Conservation (phyloP, 176 grass and related monocot species). For the Ensete ventricosum region DNA sequence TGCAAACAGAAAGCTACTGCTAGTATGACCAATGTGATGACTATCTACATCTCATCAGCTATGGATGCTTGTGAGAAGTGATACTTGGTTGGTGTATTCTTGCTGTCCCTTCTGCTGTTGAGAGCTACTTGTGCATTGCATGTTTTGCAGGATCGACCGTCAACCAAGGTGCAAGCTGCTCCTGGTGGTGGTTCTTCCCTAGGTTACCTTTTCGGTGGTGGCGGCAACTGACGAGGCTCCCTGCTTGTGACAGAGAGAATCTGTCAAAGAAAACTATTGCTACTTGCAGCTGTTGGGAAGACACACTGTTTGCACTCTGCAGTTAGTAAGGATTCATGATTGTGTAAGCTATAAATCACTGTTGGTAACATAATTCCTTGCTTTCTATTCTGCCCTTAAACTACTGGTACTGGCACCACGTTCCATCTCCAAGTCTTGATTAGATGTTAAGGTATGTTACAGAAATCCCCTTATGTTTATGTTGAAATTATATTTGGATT, state of each 20-base stretch:
- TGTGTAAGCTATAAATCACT: too few relatives aligned
- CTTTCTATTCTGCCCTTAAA: too few relatives aligned
- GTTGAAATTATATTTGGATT: too few relatives aligned
- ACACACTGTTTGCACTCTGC: too few relatives aligned
- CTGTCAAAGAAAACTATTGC: not conserved
- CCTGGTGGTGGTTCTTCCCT: conserved; percentile 1
- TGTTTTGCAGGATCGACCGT: not conserved
- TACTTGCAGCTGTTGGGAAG: not conserved
- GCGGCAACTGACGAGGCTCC: not conserved
- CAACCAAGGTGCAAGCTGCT: conserved; percentile 9
- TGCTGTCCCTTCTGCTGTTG: not conserved
- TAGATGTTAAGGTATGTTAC: too few relatives aligned
- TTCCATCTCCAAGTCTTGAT: too few relatives aligned
- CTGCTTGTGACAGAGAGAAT: not conserved
- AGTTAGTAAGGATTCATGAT: too few relatives aligned
- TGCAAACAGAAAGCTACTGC: not conserved
- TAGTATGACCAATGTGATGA: not conserved
- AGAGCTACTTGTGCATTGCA: not conserved
- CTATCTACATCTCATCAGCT: not conserved
- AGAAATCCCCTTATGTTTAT: too few relatives aligned
- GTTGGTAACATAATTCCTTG: too few relatives aligned
- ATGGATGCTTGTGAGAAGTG: too few relatives aligned
- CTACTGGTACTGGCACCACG: too few relatives aligned
- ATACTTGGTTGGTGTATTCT: not conserved
- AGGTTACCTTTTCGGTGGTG: not conserved